phyloP scores from a whole-genome alignment of 23 red algal species.

The Pyropia haitanensis region DNA sequence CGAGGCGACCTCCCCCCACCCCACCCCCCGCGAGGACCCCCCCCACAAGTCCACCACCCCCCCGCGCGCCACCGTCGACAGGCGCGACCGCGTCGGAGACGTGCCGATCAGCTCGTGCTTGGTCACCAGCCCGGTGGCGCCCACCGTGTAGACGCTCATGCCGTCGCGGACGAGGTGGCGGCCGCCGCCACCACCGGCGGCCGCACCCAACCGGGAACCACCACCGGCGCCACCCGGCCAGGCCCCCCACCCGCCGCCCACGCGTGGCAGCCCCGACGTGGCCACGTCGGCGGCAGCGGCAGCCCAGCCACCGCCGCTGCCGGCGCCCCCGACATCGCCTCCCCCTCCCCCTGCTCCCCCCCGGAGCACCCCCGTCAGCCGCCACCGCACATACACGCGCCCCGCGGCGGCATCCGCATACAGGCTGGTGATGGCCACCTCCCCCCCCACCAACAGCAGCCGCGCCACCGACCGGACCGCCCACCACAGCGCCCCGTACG shows the following conservation, averaged over 20 bases:
- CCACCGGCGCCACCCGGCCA: background rate
- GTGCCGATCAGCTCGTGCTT: conserved; percentile 21
- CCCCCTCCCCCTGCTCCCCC: no score
- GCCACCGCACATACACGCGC: conserved; percentile 67
- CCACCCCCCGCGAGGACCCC: no score
- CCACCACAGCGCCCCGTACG: conserved; percentile 71
- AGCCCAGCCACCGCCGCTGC: no score
- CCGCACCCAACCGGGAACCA: conserved; percentile 22
- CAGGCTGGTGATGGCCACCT: conserved; percentile 52
- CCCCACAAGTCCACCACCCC: no score
- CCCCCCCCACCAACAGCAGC: conserved; percentile 29
- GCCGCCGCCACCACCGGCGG: conserved; percentile 2
- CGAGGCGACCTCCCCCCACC: no score
- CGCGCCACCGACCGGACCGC: conserved; percentile 52
- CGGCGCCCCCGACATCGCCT: no score
- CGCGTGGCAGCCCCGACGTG: no score
- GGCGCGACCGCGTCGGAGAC: no score
- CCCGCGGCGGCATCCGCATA: conserved; percentile 65
- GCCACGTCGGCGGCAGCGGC: no score
- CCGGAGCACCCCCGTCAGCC: conserved; percentile 4
- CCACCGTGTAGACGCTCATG: conserved; percentile 43
- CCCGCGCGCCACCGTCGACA: no score
- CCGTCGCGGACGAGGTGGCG: conserved; percentile 26
- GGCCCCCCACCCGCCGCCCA: background rate
- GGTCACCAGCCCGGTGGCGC: conserved; percentile 19